These are phyloP conservation scores for Beta vulgaris DNA, from an alignment of 148 eudicot species.

Conservation along the genomic window DNA sequence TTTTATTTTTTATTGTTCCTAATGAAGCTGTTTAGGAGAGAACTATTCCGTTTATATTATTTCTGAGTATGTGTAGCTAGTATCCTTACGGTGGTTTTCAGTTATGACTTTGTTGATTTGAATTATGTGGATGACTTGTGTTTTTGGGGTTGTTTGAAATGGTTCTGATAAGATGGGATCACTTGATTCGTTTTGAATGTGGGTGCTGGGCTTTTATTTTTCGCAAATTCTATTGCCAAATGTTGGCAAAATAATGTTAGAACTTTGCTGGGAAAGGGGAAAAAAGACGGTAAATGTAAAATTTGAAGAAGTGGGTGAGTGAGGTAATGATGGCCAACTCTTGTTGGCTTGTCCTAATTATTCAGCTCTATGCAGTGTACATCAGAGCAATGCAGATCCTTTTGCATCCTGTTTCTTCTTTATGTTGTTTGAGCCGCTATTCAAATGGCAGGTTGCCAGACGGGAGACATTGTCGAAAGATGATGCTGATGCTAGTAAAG, in stretches of 20 bases:
- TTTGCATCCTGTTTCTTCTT: background rate
- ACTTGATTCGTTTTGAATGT: no score
- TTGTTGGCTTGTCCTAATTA: background rate
- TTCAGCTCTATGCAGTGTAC: background rate
- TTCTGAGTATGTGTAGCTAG: no score
- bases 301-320: background rate
- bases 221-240: background rate
- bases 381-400: background rate
- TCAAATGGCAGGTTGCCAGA: conserved; percentile 44
- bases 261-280: no score
- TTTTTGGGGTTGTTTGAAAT: no score
- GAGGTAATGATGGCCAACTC: background rate
- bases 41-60: background rate
- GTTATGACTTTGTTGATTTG: no score
- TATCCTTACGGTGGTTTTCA: no score
- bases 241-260: background rate
- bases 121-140: no score
- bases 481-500: conserved; percentile 37
- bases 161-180: no score
- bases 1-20: no score
- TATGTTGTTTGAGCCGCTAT: conserved; percentile 9
- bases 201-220: no score
- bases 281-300: no score
- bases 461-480: conserved; percentile 36
- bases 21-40: background rate